Evolutionary conservation across 2,329 filamentous ascomycete species (phyloP).

Genomic region (Teratosphaeriaceae sp.): DNA sequence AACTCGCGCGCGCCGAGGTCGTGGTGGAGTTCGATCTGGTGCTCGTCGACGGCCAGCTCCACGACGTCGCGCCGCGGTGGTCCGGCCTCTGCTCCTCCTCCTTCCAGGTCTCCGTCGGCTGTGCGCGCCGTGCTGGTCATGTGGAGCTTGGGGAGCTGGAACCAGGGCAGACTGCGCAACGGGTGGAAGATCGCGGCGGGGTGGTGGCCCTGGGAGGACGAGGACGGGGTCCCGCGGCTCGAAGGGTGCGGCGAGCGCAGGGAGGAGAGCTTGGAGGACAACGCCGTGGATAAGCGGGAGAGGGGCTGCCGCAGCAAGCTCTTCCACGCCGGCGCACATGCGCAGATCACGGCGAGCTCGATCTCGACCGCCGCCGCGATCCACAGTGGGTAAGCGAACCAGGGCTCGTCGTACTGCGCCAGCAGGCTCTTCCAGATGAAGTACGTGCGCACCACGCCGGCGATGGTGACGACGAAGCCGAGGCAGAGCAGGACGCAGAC

Average conservation of each 20-base stretch:
- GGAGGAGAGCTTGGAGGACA: background rate
- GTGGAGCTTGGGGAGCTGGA: background rate
- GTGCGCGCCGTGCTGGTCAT: too few relatives aligned
- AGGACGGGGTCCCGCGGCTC: background rate
- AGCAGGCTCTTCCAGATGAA: constrained; percentile 28
- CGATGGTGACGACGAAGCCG: constrained; percentile 37
- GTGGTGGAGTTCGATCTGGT: too few relatives aligned
- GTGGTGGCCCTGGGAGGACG: background rate
- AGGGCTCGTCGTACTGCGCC: constrained; percentile 37
- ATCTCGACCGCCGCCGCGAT: constrained; percentile 42
- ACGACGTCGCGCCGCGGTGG: too few relatives aligned
- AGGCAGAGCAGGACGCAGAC: constrained; percentile 35
- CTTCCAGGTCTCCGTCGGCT: too few relatives aligned
- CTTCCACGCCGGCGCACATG: constrained; percentile 31
- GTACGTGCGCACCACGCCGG: constrained; percentile 38
- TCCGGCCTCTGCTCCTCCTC: too few relatives aligned
- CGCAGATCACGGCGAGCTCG: constrained; percentile 38
- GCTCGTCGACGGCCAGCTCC: too few relatives aligned
- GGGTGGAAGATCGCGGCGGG: background rate
- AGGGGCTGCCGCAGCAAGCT: too few relatives aligned
- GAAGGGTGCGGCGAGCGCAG: background rate
- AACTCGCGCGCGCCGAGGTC: too few relatives aligned
- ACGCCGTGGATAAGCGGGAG: constrained; percentile 25
- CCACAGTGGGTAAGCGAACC: constrained; percentile 41
- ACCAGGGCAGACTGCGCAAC: background rate